These are phyloP conservation scores for Ceratobasidium sp. DNA, from an alignment of 1,284 basidiomycete genomes.

Conservation along the genomic window DNA sequence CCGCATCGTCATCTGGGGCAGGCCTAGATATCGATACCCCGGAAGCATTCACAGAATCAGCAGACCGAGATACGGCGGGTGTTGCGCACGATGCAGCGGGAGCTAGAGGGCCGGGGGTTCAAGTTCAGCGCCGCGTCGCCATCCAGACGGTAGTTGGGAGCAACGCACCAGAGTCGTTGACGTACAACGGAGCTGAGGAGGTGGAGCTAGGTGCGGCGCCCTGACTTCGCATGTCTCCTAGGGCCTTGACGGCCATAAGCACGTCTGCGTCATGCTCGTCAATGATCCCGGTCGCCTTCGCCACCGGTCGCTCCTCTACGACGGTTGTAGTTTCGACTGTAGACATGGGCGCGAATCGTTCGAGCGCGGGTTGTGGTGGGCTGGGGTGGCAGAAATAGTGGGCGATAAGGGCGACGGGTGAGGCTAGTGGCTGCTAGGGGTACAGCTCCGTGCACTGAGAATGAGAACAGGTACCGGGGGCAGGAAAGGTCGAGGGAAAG, in stretches of 20 bases:
- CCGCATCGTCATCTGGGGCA: conserved; percentile 29
- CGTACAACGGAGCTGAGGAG: conserved; percentile 14
- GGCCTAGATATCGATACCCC: conserved; percentile 22
- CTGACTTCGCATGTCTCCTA: conserved; percentile 72
- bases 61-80: conserved; percentile 34
- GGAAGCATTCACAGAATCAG: conserved; percentile 34
- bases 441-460: not conserved
- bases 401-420: conserved; percentile 9
- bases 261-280: conserved; percentile 63
- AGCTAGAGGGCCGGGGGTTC: not conserved
- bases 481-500: conserved; percentile 14
- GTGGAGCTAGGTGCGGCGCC: conserved; percentile 30
- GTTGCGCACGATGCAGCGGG: conserved; percentile 25
- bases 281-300: conserved; percentile 40
- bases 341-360: conserved; percentile 22
- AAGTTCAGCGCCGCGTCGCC: conserved; percentile 9
- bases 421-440: not conserved
- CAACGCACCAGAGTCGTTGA: conserved; percentile 37
- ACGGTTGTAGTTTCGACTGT: not conserved
- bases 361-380: not conserved
- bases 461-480: conserved; percentile 40
- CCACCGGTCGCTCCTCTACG: not conserved
- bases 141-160: conserved; percentile 1
- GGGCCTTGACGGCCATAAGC: conserved; percentile 72
- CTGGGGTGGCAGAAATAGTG: not conserved